A percentile compares a stretch with the other conserved stretches of the same genome.
These are phyloP conservation scores for Nakazawaea holstii DNA, from an alignment of 805 yeast genomes.

Conservation along the genomic window DNA sequence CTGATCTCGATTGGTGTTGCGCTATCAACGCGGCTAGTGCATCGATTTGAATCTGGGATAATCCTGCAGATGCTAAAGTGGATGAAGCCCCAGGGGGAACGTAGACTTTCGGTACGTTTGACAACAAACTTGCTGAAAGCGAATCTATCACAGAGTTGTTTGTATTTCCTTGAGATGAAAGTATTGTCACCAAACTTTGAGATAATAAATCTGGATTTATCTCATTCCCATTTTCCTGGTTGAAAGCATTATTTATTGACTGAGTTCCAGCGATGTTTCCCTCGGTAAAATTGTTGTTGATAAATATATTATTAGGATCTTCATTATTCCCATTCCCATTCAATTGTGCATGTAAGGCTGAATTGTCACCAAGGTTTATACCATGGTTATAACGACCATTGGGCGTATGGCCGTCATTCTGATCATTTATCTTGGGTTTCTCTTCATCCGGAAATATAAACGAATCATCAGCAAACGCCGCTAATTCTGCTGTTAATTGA, in stretches of 20 bases:
- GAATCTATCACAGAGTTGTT: slow-evolving; percentile 8
- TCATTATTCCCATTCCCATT: slow-evolving; percentile 19
- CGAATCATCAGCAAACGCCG: slow-evolving; percentile 79
- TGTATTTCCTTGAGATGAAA: slow-evolving; percentile 6
- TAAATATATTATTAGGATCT: slow-evolving; percentile 24
- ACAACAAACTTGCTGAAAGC: slow-evolving; percentile 26
- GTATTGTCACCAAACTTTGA: slow-evolving; percentile 11
- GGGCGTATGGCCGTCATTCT: slow-evolving; percentile 16
- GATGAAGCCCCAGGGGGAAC: slow-evolving; percentile 72
- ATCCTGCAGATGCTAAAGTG: slow-evolving; percentile 60
- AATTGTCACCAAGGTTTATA: neutral
- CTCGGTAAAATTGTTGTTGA: slow-evolving; percentile 17
- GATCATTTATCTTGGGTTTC: slow-evolving; percentile 37
- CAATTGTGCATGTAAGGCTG: neutral
- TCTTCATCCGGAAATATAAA: slow-evolving; percentile 82
- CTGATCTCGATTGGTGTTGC: slow-evolving; percentile 45
- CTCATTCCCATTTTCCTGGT: neutral
- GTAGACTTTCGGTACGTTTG: slow-evolving; percentile 51
- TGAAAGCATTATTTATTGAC: neutral
- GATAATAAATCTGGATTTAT: slow-evolving; percentile 6
- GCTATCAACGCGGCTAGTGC: slow-evolving; percentile 70
- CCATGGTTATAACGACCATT: slow-evolving; percentile 5
- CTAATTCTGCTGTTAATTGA: slow-evolving; percentile 57
- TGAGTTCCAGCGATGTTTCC: neutral
- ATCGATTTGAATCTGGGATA: slow-evolving; percentile 64